Percentiles rank a stretch among this genome's conserved stretches.
These are phyloP conservation scores for Phytopythium mirpurense DNA, from an alignment of 352 stramenopile species.

Conservation along the genomic window DNA sequence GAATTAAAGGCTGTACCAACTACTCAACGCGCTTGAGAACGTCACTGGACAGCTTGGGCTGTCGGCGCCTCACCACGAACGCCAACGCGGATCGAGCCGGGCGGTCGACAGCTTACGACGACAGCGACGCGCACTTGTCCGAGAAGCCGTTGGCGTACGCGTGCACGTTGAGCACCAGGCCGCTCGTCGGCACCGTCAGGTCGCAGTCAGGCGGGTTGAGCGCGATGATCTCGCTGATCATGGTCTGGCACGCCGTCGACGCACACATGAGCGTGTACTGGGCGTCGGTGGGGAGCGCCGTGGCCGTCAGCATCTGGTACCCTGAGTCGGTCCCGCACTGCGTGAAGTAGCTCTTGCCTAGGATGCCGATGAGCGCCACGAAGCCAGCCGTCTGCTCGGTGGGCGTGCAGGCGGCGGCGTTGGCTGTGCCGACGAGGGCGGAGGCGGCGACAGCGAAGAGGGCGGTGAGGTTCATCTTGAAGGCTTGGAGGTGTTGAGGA, in stretches of 20 bases:
- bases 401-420: slow-evolving; percentile 13
- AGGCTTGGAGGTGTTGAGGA: neutral
- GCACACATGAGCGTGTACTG: slow-evolving; percentile 21
- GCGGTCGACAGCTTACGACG: slow-evolving; percentile 10
- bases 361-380: slow-evolving; percentile 14
- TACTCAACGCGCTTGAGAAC: too few relatives aligned
- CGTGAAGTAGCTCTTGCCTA: slow-evolving; percentile 12
- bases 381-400: slow-evolving; percentile 17
- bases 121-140: slow-evolving; percentile 57
- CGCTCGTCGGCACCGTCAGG: slow-evolving; percentile 19
- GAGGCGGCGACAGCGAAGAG: slow-evolving; percentile 13
- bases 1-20: too few relatives aligned
- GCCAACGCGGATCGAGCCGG: too few relatives aligned
- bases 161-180: slow-evolving; percentile 23
- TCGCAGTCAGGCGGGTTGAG: slow-evolving; percentile 24
- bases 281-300: slow-evolving; percentile 11
- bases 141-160: slow-evolving; percentile 20
- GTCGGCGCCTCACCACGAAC: too few relatives aligned
- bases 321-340: slow-evolving; percentile 13
- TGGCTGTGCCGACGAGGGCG: slow-evolving; percentile 9
- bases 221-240: slow-evolving; percentile 18
- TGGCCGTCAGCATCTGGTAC: slow-evolving; percentile 22
- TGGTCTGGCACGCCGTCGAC: slow-evolving; percentile 16
- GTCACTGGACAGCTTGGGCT: too few relatives aligned
- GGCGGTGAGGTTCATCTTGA: slow-evolving; percentile 17